Conservation (phyloP, 345 rosid genomes). For the Aquilaria malaccensis region DNA sequence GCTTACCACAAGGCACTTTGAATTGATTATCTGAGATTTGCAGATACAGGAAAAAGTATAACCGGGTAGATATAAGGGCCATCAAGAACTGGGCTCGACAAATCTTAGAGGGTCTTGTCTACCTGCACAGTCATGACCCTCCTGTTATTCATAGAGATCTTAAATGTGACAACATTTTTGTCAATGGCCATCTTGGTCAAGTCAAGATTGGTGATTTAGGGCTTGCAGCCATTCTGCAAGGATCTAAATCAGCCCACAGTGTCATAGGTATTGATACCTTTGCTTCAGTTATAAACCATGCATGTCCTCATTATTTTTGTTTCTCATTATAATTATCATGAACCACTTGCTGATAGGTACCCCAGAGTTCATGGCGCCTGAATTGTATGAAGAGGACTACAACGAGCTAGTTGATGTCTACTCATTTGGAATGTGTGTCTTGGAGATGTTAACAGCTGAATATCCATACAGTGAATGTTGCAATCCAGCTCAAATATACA, state of each 20-base stretch:
- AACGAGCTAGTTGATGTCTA: constrained; percentile 78
- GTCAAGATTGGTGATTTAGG: constrained; percentile 70
- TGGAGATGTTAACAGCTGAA: constrained; percentile 81
- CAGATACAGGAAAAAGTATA: constrained; percentile 54
- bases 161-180: constrained; percentile 52
- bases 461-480: constrained; percentile 74
- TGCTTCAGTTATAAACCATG: not conserved
- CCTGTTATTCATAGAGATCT: constrained; percentile 28
- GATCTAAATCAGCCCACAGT: constrained; percentile 47
- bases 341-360: constrained; percentile 36
- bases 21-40: constrained; percentile 8
- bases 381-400: constrained; percentile 74
- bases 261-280: constrained; percentile 33
- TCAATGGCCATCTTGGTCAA: constrained; percentile 64
- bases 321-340: not conserved
- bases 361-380: constrained; percentile 92
- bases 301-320: not conserved
- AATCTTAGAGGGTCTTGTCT: constrained; percentile 49
- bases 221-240: constrained; percentile 52
- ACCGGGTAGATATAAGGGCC: constrained; percentile 47
- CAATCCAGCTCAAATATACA: constrained; percentile 70
- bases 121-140: constrained; percentile 52
- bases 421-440: constrained; percentile 78
- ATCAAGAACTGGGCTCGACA: constrained; percentile 60
- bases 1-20: not conserved